phyloP scores from a whole-genome alignment of 352 stramenopile species.

The Thalassiosira ordinaria region DNA sequence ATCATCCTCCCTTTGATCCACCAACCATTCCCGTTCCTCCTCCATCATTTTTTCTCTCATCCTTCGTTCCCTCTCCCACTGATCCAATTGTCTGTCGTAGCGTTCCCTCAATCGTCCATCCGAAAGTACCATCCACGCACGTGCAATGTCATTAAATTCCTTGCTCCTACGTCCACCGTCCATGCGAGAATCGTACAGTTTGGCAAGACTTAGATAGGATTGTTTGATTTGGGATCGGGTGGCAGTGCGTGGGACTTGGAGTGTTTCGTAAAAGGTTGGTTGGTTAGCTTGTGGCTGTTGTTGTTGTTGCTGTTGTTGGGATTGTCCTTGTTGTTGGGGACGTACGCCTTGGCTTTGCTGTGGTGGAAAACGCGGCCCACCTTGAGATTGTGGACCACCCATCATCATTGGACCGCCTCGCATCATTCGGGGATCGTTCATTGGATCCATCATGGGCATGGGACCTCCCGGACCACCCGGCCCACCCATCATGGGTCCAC shows the following conservation, averaged over 20 bases:
- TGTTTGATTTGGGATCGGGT: constrained; percentile 44
- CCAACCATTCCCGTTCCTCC: constrained; percentile 9
- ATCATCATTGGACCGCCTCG: background rate
- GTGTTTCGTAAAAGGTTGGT: constrained; percentile 41
- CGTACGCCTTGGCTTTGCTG: background rate
- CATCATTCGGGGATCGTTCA: background rate
- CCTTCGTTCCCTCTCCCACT: background rate
- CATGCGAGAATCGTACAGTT: constrained; percentile 14
- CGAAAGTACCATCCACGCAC: constrained; percentile 51
- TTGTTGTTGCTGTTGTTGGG: constrained; percentile 22
- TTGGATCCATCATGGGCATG: background rate
- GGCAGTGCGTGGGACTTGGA: constrained; percentile 32
- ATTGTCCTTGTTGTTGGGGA: constrained; percentile 5
- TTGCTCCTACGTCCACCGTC: constrained; percentile 7
- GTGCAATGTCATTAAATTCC: constrained; percentile 51
- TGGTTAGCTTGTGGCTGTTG: constrained; percentile 3
- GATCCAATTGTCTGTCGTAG: constrained; percentile 30
- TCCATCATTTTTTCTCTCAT: constrained; percentile 13
- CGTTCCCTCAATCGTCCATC: constrained; percentile 23
- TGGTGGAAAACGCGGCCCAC: background rate
- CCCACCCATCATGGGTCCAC: background rate
- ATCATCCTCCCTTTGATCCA: background rate
- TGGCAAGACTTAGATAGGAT: constrained; percentile 36
- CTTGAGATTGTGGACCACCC: background rate
- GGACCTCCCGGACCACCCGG: background rate